These are phyloP conservation scores for Penicillium sp. DNA, from an alignment of 2,329 filamentous ascomycete species.

Conservation along the genomic window DNA sequence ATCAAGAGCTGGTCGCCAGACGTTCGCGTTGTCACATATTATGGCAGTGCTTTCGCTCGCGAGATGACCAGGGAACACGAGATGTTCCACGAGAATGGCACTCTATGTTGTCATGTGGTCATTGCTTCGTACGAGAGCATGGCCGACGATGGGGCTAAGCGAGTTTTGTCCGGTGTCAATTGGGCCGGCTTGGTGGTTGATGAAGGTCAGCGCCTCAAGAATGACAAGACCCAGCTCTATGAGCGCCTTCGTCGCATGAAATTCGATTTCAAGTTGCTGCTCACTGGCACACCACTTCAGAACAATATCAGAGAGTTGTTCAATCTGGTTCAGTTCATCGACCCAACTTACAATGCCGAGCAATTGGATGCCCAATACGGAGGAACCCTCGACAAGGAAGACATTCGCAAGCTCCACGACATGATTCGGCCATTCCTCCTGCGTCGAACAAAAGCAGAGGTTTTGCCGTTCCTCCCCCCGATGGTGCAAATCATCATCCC, in stretches of 20 bases:
- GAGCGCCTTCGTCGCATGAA: slow-evolving; percentile 69
- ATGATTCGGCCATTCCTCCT: slow-evolving; percentile 73
- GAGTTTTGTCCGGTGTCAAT: slow-evolving; percentile 66
- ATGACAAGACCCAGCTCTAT: slow-evolving; percentile 83
- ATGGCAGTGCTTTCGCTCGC: slow-evolving; percentile 73
- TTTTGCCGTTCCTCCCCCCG: slow-evolving; percentile 85
- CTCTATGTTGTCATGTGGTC: slow-evolving; percentile 84
- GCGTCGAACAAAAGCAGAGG: slow-evolving; percentile 82
- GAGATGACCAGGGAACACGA: slow-evolving; percentile 79
- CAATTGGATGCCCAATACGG: slow-evolving; percentile 72
- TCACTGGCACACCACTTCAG: slow-evolving; percentile 80
- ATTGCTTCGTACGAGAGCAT: slow-evolving; percentile 94
- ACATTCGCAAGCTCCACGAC: slow-evolving; percentile 75
- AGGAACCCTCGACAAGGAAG: slow-evolving; percentile 75
- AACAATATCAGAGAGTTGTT: slow-evolving; percentile 92
- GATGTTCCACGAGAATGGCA: slow-evolving; percentile 66
- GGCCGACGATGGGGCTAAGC: slow-evolving; percentile 66
- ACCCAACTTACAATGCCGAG: slow-evolving; percentile 68
- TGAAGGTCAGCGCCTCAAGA: slow-evolving; percentile 93
- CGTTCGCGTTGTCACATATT: slow-evolving; percentile 87
- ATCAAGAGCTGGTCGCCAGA: slow-evolving; percentile 90
- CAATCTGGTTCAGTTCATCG: slow-evolving; percentile 93
- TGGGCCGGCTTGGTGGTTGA: slow-evolving; percentile 92
- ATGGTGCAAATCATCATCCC: slow-evolving; percentile 95
- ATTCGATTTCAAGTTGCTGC: slow-evolving; percentile 77